These are phyloP conservation scores for Lentinula guzmanii DNA, from an alignment of 768 basidiomycete species.

Conservation along the genomic window DNA sequence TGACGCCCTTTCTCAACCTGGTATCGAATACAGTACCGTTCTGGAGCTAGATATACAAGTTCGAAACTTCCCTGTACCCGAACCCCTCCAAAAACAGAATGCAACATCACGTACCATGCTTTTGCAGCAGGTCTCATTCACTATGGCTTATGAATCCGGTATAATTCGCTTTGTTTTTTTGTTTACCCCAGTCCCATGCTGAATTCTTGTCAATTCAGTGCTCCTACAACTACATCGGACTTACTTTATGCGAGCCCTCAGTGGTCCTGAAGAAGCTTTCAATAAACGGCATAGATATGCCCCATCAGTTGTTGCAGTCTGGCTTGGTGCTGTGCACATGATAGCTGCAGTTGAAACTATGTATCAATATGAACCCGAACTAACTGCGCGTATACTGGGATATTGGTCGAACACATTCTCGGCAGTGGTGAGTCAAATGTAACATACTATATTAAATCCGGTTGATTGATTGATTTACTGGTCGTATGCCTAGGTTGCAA, in stretches of 20 bases:
- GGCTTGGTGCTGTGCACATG: constrained; percentile 57
- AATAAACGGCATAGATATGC: constrained; percentile 60
- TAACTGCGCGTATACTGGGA: constrained; percentile 47
- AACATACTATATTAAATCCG: not conserved
- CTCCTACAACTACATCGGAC: constrained; percentile 61
- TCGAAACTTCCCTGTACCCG: constrained; percentile 55
- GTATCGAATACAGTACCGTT: constrained; percentile 42
- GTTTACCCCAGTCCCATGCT: not conserved
- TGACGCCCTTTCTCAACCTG: constrained; percentile 49
- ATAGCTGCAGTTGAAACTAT: constrained; percentile 54
- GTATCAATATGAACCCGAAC: constrained; percentile 50
- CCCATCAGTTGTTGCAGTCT: constrained; percentile 65
- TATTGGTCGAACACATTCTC: constrained; percentile 53
- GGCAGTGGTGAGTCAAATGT: constrained; percentile 33
- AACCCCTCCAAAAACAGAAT: constrained; percentile 37
- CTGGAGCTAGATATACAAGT: constrained; percentile 53
- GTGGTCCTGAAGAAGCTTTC: constrained; percentile 50
- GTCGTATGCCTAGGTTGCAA: constrained; percentile 31
- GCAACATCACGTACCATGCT: constrained; percentile 37
- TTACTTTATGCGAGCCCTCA: constrained; percentile 62
- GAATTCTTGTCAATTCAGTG: constrained; percentile 27
- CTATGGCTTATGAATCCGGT: constrained; percentile 61
- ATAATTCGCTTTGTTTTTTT: constrained; percentile 9
- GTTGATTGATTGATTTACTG: not conserved
- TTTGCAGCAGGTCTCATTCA: constrained; percentile 55